These are phyloP conservation scores for Neurospora sp. DNA, from an alignment of 495 filamentous ascomycete species.

Conservation along the genomic window DNA sequence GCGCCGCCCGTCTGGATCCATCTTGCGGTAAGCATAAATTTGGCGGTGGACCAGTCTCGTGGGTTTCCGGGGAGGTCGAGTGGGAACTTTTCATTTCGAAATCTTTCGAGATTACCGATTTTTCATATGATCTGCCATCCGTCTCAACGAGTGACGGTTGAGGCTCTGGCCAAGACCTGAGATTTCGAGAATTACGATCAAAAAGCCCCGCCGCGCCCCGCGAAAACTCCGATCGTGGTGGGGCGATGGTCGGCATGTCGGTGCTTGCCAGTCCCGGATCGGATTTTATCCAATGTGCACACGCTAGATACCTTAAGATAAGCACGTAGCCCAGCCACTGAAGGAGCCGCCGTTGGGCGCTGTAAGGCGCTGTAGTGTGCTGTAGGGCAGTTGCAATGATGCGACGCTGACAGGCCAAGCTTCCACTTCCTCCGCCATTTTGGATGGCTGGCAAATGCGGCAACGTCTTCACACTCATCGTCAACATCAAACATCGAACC, in stretches of 20 bases:
- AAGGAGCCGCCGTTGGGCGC: background rate
- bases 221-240: background rate
- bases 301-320: background rate
- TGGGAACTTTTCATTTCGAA: background rate
- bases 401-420: background rate
- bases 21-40: background rate
- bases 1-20: background rate
- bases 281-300: background rate
- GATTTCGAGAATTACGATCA: background rate
- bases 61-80: background rate
- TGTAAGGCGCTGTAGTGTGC: background rate
- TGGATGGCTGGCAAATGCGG: background rate
- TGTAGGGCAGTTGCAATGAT: background rate
- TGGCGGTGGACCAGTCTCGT: background rate
- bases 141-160: background rate
- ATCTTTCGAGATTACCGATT: background rate
- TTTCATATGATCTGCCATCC: background rate
- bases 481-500: background rate
- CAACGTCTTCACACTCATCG: background rate
- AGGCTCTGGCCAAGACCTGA: background rate
- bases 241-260: background rate
- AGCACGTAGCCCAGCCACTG: background rate
- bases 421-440: background rate
- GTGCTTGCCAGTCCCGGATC: background rate
- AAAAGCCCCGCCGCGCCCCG: background rate